Evolutionary conservation across 225 moss, liverwort and hornwort species (phyloP), one percentile per base, ranked within the genome.

Genomic region (Polytrichum commune): DNA sequence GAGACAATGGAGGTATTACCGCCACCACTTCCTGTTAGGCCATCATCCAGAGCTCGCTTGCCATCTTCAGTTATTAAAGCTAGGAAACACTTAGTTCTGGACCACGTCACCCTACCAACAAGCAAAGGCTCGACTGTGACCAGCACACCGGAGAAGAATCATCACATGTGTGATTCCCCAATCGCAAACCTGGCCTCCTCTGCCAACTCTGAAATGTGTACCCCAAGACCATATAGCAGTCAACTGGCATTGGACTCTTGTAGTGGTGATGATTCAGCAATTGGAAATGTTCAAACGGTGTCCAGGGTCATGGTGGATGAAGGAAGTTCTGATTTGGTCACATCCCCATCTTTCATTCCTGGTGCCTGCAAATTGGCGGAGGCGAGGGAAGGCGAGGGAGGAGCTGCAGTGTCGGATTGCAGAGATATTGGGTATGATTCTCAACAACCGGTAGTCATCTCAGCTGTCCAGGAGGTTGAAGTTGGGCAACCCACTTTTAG

Each of bases 21-120:
- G 30, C 97, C 85, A 53, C 83, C 88, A 27, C 83, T 92, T 20
- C 95, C 95, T 19, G 77, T 91, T 71, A 79, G 87, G 57, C 93
- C 98, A 29, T 78, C 92, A 22, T 93, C 93, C 18, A 78, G 89
- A 76, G 87, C 87, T 62, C 93, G 98, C 30, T 78, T 95, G 70
- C 86, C 92, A 22, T 92, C 96, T 20, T 76, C 90, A 61, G 79
- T 85, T 63, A 91, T 95, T 46, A 46, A 46, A 73, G 84, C 88
- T 56, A 90, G 85, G 84, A 98, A 90, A 79, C 70, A 85, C 7
- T 75, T 84, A 33, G 84, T 74, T 32, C 72, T 83, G 73, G 94
- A 91, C 25, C 76, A 58, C 69, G 69, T 84, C 19, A 38, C 75
- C 64, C 62, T 77, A 6, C 22, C 20, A 2, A 73, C 76, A 4